Base-by-base conservation (phyloP, 352 stramenopile species). In the Globisporangium spinosum region DNA sequence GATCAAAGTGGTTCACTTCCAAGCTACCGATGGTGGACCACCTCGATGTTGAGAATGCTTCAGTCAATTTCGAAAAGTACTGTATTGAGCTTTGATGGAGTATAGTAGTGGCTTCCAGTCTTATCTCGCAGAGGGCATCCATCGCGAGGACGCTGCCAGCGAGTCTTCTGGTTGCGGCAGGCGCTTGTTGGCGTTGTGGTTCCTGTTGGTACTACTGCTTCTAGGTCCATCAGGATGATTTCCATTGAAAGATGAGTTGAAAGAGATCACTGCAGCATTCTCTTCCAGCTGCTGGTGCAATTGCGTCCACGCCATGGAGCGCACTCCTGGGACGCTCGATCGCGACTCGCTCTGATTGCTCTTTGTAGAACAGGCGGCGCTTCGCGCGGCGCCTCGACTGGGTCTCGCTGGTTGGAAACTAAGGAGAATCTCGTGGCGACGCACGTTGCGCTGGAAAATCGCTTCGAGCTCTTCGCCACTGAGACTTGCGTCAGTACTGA, bases 401-500 rank as follows among this genome's bases (percentile, higher is more conserved):
- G 40, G 4, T 47, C 15, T 47, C 15, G 15, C 40, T n/a, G 32
- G 68, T 35, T 89, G 75, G 45, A 90, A 90, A 1, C 78, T 72
- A 0, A 77, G 32, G 20, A 90, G 77, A 25, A 90, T 90, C 55
- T 89, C 82, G 60, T 90, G 78, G 2, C 79, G 80, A 20, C 78
- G 72, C 6, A 90, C 58, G 58, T 90, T 90, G 3, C 82, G 78
- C 60, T 86, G 79, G 63, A 90, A 90, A 34, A 89, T 78, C 9
- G 73, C 73, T 64, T 88, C 77, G 7, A 89, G 78, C 53, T 83
- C 71, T 25, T 82, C 77, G 0, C 78, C 82, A 9, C 76, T 69
- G 12, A 88, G 47, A 62, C 74, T 89, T 12, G 58, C 63, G 23
- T 49, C 49, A 1, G 49, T 45, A 0, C 55, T 29, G 12, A 64